Base-by-base conservation (phyloP, 768 basidiomycete genomes). In the Phylloporus arenicola region DNA sequence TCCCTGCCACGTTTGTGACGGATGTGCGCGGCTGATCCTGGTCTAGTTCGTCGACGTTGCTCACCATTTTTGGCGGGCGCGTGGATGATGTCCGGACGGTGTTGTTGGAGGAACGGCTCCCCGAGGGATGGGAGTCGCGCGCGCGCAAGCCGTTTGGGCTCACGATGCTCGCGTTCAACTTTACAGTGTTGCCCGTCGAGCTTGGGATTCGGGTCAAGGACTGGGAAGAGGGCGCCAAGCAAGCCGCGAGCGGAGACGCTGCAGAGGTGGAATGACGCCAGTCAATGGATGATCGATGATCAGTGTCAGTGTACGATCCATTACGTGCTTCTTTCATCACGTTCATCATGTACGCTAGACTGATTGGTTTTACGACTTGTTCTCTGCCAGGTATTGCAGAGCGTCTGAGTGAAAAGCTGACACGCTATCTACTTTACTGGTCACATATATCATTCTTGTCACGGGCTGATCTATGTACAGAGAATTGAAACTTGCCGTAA, bases 111-210 rank as follows among this genome's bases (percentile, higher is more conserved):
- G 88, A 91, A 55, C 79, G 86, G 6, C 60, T 91, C 20, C 83
- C 83, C 0, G 72, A 84, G 0, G 80, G 81, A 10, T 91, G 86
- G 86, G 85, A 88, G 60, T 74, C 88, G 0, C 70, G 75, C 19
- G 61, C 80, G 16, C 72, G 75, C 40, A 67, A 75, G 45, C 77
- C 69, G 1, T 68, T 72, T 45, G 87, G 88, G 0, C 65, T 88
- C 33, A 87, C 88, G 1, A 59, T 90, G 4, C 40, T 66, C 4
- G 61, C 63, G 7, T 84, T 88, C 72, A 84, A 90, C 59, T 46
- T 48, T 8, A 64, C 60, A 3, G 53, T 60, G 10, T 12, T 68
- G 5, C 56, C 67, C 2, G 51, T 67, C 9, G 67, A 67, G 38
- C 38, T 53, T 14, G 44, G 64, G 19, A 46, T 56, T 29, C 53